Evolutionary conservation across 192 early-diverging fungal species (phyloP).

Genomic region (Diversispora eburnea): DNA sequence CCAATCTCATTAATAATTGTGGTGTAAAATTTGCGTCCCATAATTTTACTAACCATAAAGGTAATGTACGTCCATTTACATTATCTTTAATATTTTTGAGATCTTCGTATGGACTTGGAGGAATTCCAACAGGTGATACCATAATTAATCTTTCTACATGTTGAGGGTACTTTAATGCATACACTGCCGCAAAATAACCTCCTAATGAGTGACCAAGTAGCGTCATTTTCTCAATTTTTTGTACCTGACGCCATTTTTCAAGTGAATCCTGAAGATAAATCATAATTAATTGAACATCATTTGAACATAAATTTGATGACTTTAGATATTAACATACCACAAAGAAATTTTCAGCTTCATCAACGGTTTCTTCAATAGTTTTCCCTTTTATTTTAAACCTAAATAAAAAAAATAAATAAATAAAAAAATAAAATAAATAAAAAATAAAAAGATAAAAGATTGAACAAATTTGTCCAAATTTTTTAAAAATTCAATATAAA

Average conservation of each 20-base stretch:
- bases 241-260: conserved; percentile 78
- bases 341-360: conserved; percentile 78
- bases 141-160: conserved; percentile 85
- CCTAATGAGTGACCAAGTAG: conserved; percentile 83
- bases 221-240: conserved; percentile 80
- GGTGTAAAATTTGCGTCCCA: conserved; percentile 83
- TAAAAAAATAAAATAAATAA: too few relatives aligned
- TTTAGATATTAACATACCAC: conserved; percentile 34
- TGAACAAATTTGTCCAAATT: too few relatives aligned
- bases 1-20: conserved; percentile 68
- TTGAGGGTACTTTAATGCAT: conserved; percentile 84
- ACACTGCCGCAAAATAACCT: conserved; percentile 81
- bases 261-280: conserved; percentile 53
- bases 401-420: too few relatives aligned
- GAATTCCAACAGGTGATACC: conserved; percentile 55
- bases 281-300: too few relatives aligned
- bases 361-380: conserved; percentile 47
- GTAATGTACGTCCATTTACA: conserved; percentile 21
- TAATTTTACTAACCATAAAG: conserved; percentile 45
- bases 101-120: conserved; percentile 50
- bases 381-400: conserved; percentile 51
- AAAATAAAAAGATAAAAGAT: too few relatives aligned
- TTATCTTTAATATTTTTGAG: conserved; percentile 29
- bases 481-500: too few relatives aligned
- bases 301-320: too few relatives aligned